Evolutionary conservation across 2,329 filamentous ascomycete species (phyloP), one percentile per base, ranked within the genome.

Genomic region (Thelonectria rubi): DNA sequence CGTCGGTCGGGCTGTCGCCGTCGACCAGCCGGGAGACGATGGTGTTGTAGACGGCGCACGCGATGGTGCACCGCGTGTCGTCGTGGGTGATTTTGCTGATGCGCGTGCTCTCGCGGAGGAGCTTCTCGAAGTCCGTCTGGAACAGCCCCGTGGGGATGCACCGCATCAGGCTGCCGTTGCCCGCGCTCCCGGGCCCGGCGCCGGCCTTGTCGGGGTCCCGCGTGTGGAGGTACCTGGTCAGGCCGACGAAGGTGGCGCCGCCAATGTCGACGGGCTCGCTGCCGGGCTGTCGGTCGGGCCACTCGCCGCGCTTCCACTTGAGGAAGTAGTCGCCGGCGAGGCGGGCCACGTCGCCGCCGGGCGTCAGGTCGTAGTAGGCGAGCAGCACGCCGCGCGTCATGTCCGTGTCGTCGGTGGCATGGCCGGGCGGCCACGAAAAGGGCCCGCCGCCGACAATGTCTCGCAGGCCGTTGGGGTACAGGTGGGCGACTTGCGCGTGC

Each of bases 321-420:
- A 82, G 60, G 62, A 81, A 79, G 60, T 79, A 68, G 6, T 75
- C 66, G 3, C 77, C 81, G 0, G 79, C 77, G 0, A 73, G 55
- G 4, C 65, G 66, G 2, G 73, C 73, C 9, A 82, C 53, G 49
- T 78, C 74, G 12, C 60, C 61, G 11, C 63, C 63, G 2, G 64
- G 60, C 1, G 43, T 12, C 11, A 32, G 26, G 47, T 77, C 76
- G 1, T 61, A 69, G 62, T 83, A 82, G 3, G 79, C 79, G 14
- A 82, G 74, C 5, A 82, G 71, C 0, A 82, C 77, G 10, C 76
- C 80, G 5, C 80, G 78, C 5, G 79, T 81, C 64, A 83, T 72
- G 64, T 83, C 80, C 1, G 80, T 82, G 65, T 83, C 80, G 66
- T 83, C 80, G 24, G 81, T 82, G 15, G 80, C 80, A 59, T 79